Conservation (phyloP, 148 eudicot genomes). For the Amaranthus cruentus region DNA sequence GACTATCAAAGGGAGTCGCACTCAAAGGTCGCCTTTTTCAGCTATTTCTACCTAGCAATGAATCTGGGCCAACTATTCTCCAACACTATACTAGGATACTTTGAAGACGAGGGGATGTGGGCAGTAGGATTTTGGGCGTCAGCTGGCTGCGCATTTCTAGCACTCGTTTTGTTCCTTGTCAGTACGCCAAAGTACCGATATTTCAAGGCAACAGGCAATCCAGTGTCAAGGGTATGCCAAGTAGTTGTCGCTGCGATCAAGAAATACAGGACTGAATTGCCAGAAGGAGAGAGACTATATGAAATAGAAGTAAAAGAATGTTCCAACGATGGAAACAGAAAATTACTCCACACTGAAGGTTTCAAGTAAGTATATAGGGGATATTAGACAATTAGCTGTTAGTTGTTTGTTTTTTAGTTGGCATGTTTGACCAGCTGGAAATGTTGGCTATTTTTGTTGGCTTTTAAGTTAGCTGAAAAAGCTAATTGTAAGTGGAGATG, state of each 20-base stretch:
- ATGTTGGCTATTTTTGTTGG: no score
- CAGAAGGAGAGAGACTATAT: conserved; percentile 37
- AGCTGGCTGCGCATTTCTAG: conserved; percentile 42
- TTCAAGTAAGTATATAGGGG: conserved; percentile 37
- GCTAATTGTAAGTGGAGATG: no score
- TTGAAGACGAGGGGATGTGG: conserved; percentile 85
- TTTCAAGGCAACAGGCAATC: conserved; percentile 48
- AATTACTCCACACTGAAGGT: conserved; percentile 62
- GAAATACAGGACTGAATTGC: conserved; percentile 41
- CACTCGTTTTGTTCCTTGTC: conserved; percentile 41
- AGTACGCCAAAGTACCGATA: conserved; percentile 60
- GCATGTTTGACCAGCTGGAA: no score
- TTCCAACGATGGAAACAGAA: conserved; percentile 37
- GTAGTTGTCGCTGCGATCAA: conserved; percentile 47
- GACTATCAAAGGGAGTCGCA: conserved; percentile 54
- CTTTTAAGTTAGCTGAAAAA: no score
- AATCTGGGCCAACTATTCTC: conserved; percentile 80
- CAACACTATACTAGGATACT: conserved; percentile 65
- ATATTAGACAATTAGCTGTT: no score
- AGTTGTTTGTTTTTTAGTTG: no score
- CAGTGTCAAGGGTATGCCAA: conserved; percentile 26
- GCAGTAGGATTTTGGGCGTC: conserved; percentile 79
- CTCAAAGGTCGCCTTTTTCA: conserved; percentile 80
- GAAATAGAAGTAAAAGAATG: conserved; percentile 37
- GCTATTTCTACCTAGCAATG: conserved; percentile 82